A percentile compares a stretch with the other conserved stretches of the same genome.
These are phyloP conservation scores for Acacia pycnantha DNA, from an alignment of 331 rosid species.

Conservation along the genomic window DNA sequence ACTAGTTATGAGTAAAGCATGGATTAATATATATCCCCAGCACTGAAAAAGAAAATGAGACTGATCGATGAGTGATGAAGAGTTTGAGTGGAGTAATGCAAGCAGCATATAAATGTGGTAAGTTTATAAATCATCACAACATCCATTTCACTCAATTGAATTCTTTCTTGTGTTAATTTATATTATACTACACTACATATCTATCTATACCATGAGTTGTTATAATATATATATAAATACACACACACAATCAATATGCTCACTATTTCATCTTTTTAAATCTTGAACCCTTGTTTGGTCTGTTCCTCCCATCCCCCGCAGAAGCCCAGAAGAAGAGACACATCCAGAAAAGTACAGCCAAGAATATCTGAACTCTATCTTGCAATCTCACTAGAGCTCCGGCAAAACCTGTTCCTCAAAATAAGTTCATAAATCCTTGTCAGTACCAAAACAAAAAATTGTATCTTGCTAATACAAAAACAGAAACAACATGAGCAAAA, in stretches of 20 bases:
- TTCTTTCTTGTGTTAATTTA: no score
- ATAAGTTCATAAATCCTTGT: neutral
- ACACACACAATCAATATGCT: conserved; percentile 42
- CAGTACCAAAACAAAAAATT: conserved; percentile 17
- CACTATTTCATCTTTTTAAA: conserved; percentile 59
- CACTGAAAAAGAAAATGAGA: no score
- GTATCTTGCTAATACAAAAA: conserved; percentile 6
- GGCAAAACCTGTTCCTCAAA: conserved; percentile 44
- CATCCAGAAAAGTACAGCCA: conserved; percentile 94
- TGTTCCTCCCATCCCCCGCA: conserved; percentile 72
- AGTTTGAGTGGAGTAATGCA: no score
- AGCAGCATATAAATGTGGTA: no score
- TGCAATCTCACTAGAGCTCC: conserved; percentile 30
- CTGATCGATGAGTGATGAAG: no score
- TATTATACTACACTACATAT: no score
- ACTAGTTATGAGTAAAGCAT: no score
- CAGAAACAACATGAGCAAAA: conserved; percentile 12
- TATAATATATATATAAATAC: no score
- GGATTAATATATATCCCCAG: no score
- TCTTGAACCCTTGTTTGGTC: conserved; percentile 73
- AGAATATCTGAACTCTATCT: conserved; percentile 42
- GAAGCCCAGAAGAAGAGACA: conserved; percentile 93
- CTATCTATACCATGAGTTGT: no score
- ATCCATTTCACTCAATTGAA: no score
- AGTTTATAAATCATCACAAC: no score